These are phyloP conservation scores for Diplotaxis tenuifolia DNA, from an alignment of 345 rosid species.

Conservation along the genomic window DNA sequence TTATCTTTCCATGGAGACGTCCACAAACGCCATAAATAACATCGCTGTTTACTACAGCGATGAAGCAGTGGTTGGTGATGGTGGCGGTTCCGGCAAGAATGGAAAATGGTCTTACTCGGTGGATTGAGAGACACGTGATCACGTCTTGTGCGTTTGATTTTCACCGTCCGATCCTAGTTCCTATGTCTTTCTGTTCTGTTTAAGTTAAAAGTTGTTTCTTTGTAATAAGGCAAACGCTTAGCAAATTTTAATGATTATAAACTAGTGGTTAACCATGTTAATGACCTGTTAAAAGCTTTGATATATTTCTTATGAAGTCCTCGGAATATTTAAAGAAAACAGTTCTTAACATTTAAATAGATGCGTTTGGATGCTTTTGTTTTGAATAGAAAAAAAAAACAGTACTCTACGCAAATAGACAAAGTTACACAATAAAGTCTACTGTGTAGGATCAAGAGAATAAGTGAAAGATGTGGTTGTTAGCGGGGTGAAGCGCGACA, in stretches of 20 bases:
- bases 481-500: slow-evolving; percentile 10
- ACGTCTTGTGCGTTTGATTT: slow-evolving; percentile 1
- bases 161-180: slow-evolving; percentile 17
- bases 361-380: slow-evolving; percentile 14
- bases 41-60: slow-evolving; percentile 58
- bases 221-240: slow-evolving; percentile 26
- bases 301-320: background rate
- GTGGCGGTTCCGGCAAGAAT: slow-evolving; percentile 42
- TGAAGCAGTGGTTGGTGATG: slow-evolving; percentile 37
- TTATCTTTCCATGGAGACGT: slow-evolving; percentile 48
- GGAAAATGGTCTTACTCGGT: slow-evolving; percentile 73
- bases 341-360: background rate
- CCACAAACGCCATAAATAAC: slow-evolving; percentile 56
- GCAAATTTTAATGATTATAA: background rate
- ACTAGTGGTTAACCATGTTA: slow-evolving; percentile 4
- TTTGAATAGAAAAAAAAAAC: background rate
- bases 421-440: background rate
- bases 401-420: background rate
- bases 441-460: background rate
- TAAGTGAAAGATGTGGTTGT: slow-evolving; percentile 17
- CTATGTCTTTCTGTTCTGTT: background rate
- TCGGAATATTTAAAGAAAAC: background rate
- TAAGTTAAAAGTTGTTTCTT: slow-evolving; percentile 3
- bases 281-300: background rate
- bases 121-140: slow-evolving; percentile 44